phyloP scores from a whole-genome alignment of 2,329 filamentous ascomycete genomes.

The Cladosporium sp. region DNA sequence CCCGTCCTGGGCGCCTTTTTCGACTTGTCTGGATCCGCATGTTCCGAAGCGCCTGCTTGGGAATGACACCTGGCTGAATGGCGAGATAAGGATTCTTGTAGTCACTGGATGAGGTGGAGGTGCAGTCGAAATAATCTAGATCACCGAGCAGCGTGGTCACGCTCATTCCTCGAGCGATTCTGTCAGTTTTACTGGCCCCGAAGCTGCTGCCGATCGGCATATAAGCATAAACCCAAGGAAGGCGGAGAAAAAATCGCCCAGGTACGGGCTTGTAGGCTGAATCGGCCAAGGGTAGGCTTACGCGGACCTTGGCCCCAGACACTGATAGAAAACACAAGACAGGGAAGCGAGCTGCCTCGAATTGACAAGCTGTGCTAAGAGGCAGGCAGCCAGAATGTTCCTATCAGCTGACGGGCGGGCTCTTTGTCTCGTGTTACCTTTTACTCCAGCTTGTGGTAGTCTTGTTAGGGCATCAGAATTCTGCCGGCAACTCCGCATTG shows the following conservation, averaged over 20 bases:
- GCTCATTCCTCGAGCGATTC: not conserved
- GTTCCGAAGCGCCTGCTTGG: slow-evolving; percentile 13
- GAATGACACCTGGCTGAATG: not conserved
- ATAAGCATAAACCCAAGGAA: slow-evolving; percentile 19
- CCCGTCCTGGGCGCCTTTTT: slow-evolving; percentile 8
- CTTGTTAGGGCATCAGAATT: not conserved
- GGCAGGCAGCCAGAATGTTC: not conserved
- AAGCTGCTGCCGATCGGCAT: slow-evolving; percentile 8
- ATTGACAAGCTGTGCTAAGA: slow-evolving; percentile 17
- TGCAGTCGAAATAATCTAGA: not conserved
- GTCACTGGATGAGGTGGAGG: not conserved
- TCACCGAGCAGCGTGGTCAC: not conserved
- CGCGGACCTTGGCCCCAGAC: slow-evolving; percentile 11
- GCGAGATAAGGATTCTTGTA: not conserved
- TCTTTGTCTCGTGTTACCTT: not conserved
- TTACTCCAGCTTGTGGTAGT: not conserved
- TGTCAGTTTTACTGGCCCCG: not conserved
- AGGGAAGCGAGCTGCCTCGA: not conserved
- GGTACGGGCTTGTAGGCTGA: slow-evolving; percentile 12
- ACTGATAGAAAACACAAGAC: not conserved
- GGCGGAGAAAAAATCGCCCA: slow-evolving; percentile 17
- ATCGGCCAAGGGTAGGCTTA: slow-evolving; percentile 11
- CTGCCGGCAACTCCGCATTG: not conserved
- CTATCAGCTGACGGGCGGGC: slow-evolving; percentile 12
- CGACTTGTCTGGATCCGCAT: slow-evolving; percentile 17